A percentile compares a stretch with the other conserved stretches of the same genome.
Evolutionary conservation across 2,329 filamentous ascomycete species (phyloP).

Genomic region (Shiraia sp.): DNA sequence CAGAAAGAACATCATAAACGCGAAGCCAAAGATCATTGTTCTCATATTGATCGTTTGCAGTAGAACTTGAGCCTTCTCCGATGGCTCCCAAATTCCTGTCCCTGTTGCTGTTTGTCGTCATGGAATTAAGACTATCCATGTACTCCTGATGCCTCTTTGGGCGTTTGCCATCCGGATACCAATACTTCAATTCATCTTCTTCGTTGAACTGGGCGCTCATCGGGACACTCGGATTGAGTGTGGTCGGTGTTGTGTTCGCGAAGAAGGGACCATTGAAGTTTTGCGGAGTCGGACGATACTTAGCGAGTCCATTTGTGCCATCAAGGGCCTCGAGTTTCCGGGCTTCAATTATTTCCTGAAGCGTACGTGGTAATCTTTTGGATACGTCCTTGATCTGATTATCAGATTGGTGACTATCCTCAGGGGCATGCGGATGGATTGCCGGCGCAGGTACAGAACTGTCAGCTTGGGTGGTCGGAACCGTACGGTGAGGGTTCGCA

Average conservation of each 20-base stretch:
- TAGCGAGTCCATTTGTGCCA: conserved; percentile 27
- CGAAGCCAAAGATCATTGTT: conserved; percentile 47
- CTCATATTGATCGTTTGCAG: conserved; percentile 8
- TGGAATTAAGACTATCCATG: conserved; percentile 23
- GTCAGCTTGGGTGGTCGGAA: conserved; percentile 20
- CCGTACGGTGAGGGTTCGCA: conserved; percentile 25
- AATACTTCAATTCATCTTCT: conserved; percentile 46
- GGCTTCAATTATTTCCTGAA: conserved; percentile 31
- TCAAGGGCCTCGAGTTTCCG: conserved; percentile 17
- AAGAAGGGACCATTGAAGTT: conserved; percentile 46
- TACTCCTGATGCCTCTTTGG: conserved; percentile 31
- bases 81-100: conserved; percentile 15
- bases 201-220: conserved; percentile 27
- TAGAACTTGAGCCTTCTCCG: conserved; percentile 7
- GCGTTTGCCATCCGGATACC: conserved; percentile 44
- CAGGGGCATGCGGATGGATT: background rate
- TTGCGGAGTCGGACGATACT: conserved; percentile 36
- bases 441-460: background rate
- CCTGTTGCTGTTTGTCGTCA: conserved; percentile 16
- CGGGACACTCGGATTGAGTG: conserved; percentile 28
- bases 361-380: too few relatives aligned
- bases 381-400: too few relatives aligned
- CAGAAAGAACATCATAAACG: conserved; percentile 48
- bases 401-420: background rate
- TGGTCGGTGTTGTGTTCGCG: conserved; percentile 32